These are phyloP conservation scores for Chlorociboria aeruginascens DNA, from an alignment of 495 filamentous ascomycete genomes.

Conservation along the genomic window DNA sequence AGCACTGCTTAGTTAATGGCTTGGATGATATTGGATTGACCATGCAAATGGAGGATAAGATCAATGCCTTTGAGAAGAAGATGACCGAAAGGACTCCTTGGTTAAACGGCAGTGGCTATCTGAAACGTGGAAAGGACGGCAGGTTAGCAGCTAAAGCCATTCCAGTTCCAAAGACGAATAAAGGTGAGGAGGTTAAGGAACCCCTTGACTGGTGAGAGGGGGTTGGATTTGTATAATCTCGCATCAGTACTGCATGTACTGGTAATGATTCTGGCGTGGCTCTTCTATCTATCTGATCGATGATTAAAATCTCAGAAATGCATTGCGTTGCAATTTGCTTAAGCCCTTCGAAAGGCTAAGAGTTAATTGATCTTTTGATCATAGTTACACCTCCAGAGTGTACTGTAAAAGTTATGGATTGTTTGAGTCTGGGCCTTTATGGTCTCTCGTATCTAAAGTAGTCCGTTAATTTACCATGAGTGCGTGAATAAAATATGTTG, in stretches of 20 bases:
- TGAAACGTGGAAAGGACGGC: conserved; percentile 56
- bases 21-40: conserved; percentile 95
- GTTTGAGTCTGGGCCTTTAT: too few relatives aligned
- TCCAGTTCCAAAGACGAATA: conserved; percentile 81
- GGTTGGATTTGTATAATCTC: background rate
- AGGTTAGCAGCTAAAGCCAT: conserved; percentile 69
- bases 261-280: background rate
- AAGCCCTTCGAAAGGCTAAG: too few relatives aligned
- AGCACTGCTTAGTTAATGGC: conserved; percentile 89
- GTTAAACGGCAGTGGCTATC: conserved; percentile 81
- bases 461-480: too few relatives aligned
- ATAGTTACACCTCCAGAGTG: too few relatives aligned
- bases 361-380: too few relatives aligned
- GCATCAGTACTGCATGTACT: conserved; percentile 9
- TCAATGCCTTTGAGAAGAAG: conserved; percentile 67
- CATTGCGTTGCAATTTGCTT: too few relatives aligned
- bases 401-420: too few relatives aligned
- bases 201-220: conserved; percentile 72
- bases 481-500: too few relatives aligned
- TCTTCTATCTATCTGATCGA: too few relatives aligned
- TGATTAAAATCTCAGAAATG: too few relatives aligned
- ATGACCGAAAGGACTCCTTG: conserved; percentile 73
- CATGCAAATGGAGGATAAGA: conserved; percentile 84
- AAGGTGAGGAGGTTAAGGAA: conserved; percentile 73
- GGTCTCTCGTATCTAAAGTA: too few relatives aligned